phyloP scores from a whole-genome alignment of 1,284 basidiomycete species.

The Golubevia sp. region DNA sequence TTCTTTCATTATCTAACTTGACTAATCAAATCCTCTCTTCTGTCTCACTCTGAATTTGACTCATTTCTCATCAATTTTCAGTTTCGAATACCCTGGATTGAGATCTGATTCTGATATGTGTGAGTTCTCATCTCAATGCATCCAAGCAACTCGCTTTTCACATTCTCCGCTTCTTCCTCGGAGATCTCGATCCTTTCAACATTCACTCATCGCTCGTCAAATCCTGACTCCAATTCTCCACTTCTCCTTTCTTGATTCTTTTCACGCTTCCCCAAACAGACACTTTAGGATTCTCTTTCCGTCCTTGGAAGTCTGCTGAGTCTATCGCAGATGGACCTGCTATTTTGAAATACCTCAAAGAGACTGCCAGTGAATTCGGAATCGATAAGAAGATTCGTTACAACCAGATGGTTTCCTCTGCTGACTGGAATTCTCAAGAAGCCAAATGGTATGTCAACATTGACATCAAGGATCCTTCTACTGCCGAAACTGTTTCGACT shows the following conservation, averaged over 20 bases:
- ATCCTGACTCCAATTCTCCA: too few relatives aligned
- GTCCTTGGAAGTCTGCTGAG: conserved; percentile 34
- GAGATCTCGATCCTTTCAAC: too few relatives aligned
- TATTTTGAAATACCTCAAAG: conserved; percentile 45
- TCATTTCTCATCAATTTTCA: too few relatives aligned
- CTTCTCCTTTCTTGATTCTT: too few relatives aligned
- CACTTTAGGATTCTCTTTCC: conserved; percentile 25
- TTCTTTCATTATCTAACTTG: too few relatives aligned
- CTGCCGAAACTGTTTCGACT: conserved; percentile 5
- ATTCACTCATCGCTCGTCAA: too few relatives aligned
- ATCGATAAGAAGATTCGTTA: conserved; percentile 39
- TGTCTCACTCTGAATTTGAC: too few relatives aligned
- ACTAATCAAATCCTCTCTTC: too few relatives aligned
- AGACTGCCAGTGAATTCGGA: conserved; percentile 39
- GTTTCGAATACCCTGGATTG: conserved; percentile 12
- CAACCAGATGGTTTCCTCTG: conserved; percentile 26
- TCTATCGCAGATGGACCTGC: conserved; percentile 41
- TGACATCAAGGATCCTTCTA: conserved; percentile 3
- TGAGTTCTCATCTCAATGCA: too few relatives aligned
- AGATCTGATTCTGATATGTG: conserved; percentile 7
- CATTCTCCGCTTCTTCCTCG: too few relatives aligned
- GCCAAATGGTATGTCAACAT: conserved; percentile 35
- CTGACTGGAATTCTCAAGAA: conserved; percentile 34
- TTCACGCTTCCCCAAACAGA: too few relatives aligned
- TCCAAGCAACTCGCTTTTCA: too few relatives aligned